Percentiles rank a stretch among this genome's conserved stretches.
phyloP scores from a whole-genome alignment of 257 asterid species.

The Craterostigma plantagineum region DNA sequence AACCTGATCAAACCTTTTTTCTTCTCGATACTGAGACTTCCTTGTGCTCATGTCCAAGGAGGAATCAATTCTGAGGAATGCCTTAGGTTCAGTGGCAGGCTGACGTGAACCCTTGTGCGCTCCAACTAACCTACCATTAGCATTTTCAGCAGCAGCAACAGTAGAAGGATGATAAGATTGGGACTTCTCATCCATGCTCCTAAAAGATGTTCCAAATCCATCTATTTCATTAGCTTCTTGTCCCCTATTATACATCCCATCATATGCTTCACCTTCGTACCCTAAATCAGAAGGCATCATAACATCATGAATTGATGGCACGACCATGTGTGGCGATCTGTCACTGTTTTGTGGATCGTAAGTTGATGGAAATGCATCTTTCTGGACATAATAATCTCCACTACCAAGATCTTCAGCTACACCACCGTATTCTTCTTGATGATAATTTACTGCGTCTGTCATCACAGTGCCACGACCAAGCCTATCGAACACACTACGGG shows the following conservation, averaged over 20 bases:
- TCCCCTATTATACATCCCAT: slow-evolving; percentile 15
- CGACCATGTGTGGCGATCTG: too few relatives aligned
- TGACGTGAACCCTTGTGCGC: slow-evolving; percentile 17
- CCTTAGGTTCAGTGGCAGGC: slow-evolving; percentile 16
- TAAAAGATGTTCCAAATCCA: slow-evolving; percentile 22
- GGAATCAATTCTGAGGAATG: slow-evolving; percentile 18
- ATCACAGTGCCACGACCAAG: slow-evolving; percentile 42
- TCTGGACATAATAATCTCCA: slow-evolving; percentile 23
- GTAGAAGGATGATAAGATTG: slow-evolving; percentile 11
- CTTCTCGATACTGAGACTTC: slow-evolving; percentile 36
- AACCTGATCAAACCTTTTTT: slow-evolving; percentile 16
- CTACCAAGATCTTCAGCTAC: slow-evolving; percentile 21
- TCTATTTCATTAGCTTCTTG: slow-evolving; percentile 14
- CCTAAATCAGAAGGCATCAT: slow-evolving; percentile 26
- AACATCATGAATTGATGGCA: too few relatives aligned
- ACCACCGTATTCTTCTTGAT: slow-evolving; percentile 20
- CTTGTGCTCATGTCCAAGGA: slow-evolving; percentile 20
- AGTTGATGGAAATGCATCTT: slow-evolving; percentile 9
- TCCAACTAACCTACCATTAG: slow-evolving; percentile 20
- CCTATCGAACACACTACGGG: slow-evolving; percentile 78
- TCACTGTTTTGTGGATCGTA: too few relatives aligned
- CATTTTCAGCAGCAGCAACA: slow-evolving; percentile 22
- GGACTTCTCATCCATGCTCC: slow-evolving; percentile 23
- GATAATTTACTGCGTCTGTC: slow-evolving; percentile 15
- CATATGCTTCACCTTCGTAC: slow-evolving; percentile 27